Conservation (phyloP, 306 rosid genomes). For the Arachis hypogaea region DNA sequence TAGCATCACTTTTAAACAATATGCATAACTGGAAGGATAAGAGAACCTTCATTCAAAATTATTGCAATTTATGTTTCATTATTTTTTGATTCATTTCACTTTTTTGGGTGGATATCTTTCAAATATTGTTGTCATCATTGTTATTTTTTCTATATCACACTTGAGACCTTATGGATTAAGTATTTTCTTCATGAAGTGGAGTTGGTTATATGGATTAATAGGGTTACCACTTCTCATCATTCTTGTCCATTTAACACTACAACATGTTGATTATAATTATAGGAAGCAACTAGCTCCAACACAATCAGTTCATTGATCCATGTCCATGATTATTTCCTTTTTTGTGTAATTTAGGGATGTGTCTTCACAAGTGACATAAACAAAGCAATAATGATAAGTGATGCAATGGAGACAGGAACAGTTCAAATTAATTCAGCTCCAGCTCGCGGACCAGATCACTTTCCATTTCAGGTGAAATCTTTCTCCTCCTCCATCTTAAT, state of each 20-base stretch:
- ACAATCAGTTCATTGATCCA: background rate
- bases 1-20: background rate
- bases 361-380: conserved; percentile 83
- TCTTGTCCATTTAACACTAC: too few relatives aligned
- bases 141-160: background rate
- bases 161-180: background rate
- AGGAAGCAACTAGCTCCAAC: background rate
- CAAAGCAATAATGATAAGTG: conserved; percentile 80
- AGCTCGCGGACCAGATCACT: conserved; percentile 90
- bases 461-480: conserved; percentile 77
- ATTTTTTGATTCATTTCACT: background rate
- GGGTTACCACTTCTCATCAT: too few relatives aligned
- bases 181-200: background rate
- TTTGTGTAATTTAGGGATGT: conserved; percentile 59
- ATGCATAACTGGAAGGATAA: background rate
- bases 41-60: background rate
- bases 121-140: background rate
- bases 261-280: too few relatives aligned
- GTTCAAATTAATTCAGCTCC: conserved; percentile 92
- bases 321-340: background rate
- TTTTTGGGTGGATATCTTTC: too few relatives aligned
- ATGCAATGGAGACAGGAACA: conserved; percentile 88
- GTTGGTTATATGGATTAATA: background rate
- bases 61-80: background rate
- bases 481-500: conserved; percentile 14